Evolutionary conservation across 73 alveolate species (phyloP), one percentile per base, ranked within the genome.

Genomic region (Tetrahymena elliotti): DNA sequence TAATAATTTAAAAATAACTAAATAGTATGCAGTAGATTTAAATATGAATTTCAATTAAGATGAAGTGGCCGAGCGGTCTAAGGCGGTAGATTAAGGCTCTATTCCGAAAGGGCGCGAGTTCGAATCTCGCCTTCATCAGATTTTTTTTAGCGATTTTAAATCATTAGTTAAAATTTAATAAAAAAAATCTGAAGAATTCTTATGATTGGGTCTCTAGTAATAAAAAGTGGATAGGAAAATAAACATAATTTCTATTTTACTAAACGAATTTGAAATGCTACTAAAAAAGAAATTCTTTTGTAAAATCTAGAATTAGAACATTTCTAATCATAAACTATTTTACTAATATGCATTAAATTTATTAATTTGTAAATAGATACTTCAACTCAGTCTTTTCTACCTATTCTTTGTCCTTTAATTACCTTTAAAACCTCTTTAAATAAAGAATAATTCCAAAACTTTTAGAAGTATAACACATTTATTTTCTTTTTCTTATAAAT

Each of bases 1-100:
- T 68, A 24, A 3, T 6, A 24, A 68, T 3, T 68, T 3, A 27
- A 68, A 68, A 68, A 68, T 68, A 27, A 68, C 38, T 68, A 68
- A 68, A 68, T n/a, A 68, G 88, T 68, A 68, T 68, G 38, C 88
- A n/a, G 36, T 27, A 10, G 13, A 68, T 1, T 27, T 31, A 68
- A 27, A 11, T 10, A 11, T 68, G n/a, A 68, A n/a, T 31, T n/a
- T 6, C 88, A 68, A 68, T 36, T 7, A 94, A 94, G 94, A 52
- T 94, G 96, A 94, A 83, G 96, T 94, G 96, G 94, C 94, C 96
- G 94, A 94, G 96, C 83, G 96, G 96, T 94, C 96, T 88, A 94
- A 94, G 94, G 95, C 95, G 96, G 84, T 94, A 92, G 96, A 94
- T 84, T 94, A 84, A 94, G 96, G 95, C 95, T 84, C 95, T 92